Evolutionary conservation across 2,329 filamentous ascomycete species (phyloP), one percentile per base, ranked within the genome.

Genomic region (Neofusicoccum umdonicola): DNA sequence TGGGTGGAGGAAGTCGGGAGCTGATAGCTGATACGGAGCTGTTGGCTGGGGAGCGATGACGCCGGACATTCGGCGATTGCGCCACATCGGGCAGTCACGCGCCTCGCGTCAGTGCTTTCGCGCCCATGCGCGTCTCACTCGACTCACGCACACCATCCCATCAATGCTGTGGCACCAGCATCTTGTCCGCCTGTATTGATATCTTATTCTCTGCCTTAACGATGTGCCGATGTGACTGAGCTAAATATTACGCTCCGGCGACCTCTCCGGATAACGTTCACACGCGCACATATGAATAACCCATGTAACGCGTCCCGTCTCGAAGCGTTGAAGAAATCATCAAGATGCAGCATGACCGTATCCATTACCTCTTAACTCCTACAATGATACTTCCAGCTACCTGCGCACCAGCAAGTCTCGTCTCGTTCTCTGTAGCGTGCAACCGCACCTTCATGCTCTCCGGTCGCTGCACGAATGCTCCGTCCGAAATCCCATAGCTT

Each of bases 11-110:
- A 7, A 31, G 27, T 7, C 6, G 27, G 27, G 6, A 31, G 27
- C 27, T 60, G 56, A 60, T 60, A 60, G n/a, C 52, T 44, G 54
- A 58, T 58, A 58, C 39, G 54, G 54, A 58, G 39, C 27, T 42
- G 39, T 42, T 31, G 54, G 39, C 47, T 50, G 52, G 39, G 31
- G 6, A 4, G 27, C 56, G 42, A 60, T 60, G 56, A 60, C 56
- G 56, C 54, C 52, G 52, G 45, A 6, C 17, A 19, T 39, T 58
- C 41, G 54, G 39, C 42, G 39, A 45, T 58, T 58, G 54, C 54
- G 42, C 56, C 56, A 22, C 50, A 60, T 22, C 42, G 22, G 41
- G 41, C 41, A 35, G 27, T 47, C 56, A 60, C 56, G 56, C 56
- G 41, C 56, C 6, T 12, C 42, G 56, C 42, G 27, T 47, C 41